Conservation (phyloP, 2,329 filamentous ascomycete genomes). For the Paraphaeosphaeria minitans region DNA sequence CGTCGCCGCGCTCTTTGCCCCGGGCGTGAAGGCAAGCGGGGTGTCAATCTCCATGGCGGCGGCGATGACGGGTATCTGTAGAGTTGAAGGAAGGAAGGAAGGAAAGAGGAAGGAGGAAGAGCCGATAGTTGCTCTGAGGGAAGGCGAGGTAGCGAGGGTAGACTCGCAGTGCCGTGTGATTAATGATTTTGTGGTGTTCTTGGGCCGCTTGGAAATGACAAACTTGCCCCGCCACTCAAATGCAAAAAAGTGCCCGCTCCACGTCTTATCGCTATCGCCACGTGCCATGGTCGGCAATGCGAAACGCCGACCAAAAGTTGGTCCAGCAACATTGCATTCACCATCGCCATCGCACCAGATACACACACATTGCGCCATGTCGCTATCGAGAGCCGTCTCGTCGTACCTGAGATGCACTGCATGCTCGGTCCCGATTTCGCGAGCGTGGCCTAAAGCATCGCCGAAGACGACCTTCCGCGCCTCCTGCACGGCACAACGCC, state of each 20-base stretch:
- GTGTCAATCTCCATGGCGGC: slow-evolving; percentile 49
- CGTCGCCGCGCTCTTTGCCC: slow-evolving; percentile 57
- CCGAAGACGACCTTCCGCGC: slow-evolving; percentile 17
- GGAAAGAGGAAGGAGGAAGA: not conserved
- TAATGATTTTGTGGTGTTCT: slow-evolving; percentile 21
- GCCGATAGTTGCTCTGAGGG: not conserved
- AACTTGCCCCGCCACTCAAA: slow-evolving; percentile 26
- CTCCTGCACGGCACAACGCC: slow-evolving; percentile 16
- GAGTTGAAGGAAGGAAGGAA: not conserved
- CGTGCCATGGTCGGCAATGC: slow-evolving; percentile 25
- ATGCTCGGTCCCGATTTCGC: slow-evolving; percentile 23
- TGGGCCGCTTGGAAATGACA: slow-evolving; percentile 34
- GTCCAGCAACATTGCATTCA: slow-evolving; percentile 5
- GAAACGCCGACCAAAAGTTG: slow-evolving; percentile 18
- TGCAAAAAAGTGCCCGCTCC: slow-evolving; percentile 23
- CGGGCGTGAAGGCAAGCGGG: slow-evolving; percentile 47
- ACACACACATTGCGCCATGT: slow-evolving; percentile 24
- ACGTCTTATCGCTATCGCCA: slow-evolving; percentile 29
- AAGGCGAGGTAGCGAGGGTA: not conserved
- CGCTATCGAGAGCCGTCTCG: slow-evolving; percentile 25
- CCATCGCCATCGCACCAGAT: not conserved
- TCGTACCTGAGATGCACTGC: slow-evolving; percentile 32
- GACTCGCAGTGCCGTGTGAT: not conserved
- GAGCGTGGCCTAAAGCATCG: slow-evolving; percentile 2
- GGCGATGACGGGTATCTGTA: slow-evolving; percentile 16